Conservation (phyloP, 2,329 filamentous ascomycete genomes). For the Magnaporthales sp. region DNA sequence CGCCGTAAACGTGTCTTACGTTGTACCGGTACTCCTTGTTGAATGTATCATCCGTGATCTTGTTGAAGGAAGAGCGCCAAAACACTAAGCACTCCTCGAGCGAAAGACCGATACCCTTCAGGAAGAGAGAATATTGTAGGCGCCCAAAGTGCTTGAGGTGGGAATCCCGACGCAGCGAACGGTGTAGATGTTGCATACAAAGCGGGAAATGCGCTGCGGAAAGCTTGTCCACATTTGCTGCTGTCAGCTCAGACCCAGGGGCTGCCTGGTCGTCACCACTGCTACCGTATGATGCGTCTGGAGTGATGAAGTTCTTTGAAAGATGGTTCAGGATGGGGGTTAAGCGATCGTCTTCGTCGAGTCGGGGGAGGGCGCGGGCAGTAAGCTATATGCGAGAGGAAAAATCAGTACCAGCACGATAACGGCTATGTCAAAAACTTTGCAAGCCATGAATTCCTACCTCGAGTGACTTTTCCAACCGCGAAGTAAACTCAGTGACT, state of each 20-base stretch:
- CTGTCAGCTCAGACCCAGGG: constrained; percentile 65
- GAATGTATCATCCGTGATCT: constrained; percentile 87
- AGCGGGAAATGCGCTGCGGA: constrained; percentile 77
- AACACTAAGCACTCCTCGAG: constrained; percentile 89
- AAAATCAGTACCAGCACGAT: constrained; percentile 8
- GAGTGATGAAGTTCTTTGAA: constrained; percentile 92
- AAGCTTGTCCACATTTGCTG: constrained; percentile 70
- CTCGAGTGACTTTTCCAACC: constrained; percentile 76
- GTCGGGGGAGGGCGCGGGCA: constrained; percentile 77
- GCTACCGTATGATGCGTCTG: constrained; percentile 67
- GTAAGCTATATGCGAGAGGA: constrained; percentile 55
- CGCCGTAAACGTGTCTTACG: constrained; percentile 87
- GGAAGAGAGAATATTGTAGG: constrained; percentile 89
- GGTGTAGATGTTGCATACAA: constrained; percentile 91
- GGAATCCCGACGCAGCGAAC: constrained; percentile 72
- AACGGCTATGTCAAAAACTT: not conserved
- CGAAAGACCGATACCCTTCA: constrained; percentile 88
- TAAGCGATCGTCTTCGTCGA: constrained; percentile 94
- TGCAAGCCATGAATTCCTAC: constrained; percentile 31
- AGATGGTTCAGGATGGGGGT: constrained; percentile 62
- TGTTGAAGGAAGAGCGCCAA: constrained; percentile 80
- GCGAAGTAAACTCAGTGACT: constrained; percentile 71
- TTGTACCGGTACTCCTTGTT: constrained; percentile 98
- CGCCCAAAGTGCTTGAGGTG: constrained; percentile 92
- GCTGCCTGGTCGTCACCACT: constrained; percentile 51